Conservation (phyloP, 2,329 filamentous ascomycete species). For the Cladosporium sp. region DNA sequence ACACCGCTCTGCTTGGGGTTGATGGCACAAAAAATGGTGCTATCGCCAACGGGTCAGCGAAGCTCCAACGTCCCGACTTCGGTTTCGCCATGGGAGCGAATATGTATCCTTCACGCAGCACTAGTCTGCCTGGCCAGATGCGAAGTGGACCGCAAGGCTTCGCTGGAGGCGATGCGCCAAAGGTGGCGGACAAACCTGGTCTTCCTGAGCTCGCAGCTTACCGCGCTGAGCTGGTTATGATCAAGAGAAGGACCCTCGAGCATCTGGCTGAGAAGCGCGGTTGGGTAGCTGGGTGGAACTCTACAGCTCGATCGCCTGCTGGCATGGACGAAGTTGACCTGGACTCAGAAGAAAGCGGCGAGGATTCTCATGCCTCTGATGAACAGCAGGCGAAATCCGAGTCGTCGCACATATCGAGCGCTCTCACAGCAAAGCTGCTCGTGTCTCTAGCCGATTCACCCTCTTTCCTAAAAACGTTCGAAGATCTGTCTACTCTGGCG, state of each 20-base stretch:
- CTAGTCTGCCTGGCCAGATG: constrained; percentile 25
- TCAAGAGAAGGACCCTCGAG: constrained; percentile 79
- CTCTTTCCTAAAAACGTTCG: constrained; percentile 13
- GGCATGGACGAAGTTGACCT: constrained; percentile 39
- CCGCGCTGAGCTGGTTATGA: constrained; percentile 76
- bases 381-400: neutral
- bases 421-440: constrained; percentile 1
- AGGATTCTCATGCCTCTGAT: neutral
- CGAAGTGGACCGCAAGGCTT: constrained; percentile 24
- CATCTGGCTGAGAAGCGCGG: constrained; percentile 68
- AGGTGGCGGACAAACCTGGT: constrained; percentile 41
- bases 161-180: constrained; percentile 19
- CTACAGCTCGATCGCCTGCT: neutral
- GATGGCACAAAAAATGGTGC: neutral
- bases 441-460: neutral
- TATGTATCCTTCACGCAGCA: constrained; percentile 34
- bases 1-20: constrained; percentile 13
- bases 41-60: neutral
- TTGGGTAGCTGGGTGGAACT: constrained; percentile 74
- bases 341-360: constrained; percentile 25
- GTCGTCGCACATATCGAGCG: neutral
- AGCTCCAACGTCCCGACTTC: constrained; percentile 26
- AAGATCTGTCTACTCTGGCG: constrained; percentile 52
- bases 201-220: constrained; percentile 79
- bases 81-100: constrained; percentile 34